Evolutionary conservation across 768 basidiomycete species (phyloP), one percentile per base, ranked within the genome.

Genomic region (Boletus vermiculosoides): DNA sequence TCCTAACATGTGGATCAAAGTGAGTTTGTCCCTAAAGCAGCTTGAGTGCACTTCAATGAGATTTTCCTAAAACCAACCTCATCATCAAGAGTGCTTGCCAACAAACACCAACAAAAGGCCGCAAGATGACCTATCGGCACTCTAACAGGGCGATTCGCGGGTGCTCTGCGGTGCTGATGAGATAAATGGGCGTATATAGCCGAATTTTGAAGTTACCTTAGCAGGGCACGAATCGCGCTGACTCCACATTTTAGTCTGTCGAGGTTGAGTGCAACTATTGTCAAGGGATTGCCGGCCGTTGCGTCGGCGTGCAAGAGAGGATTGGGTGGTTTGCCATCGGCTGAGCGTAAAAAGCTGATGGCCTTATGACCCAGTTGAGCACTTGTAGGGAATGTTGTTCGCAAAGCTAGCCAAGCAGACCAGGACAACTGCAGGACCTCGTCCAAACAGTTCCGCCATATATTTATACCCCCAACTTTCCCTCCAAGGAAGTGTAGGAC

Each of bases 391-490:
- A 83, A 90, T 15, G 88, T 87, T 13, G 83, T 81, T 56, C 88
- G 76, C 48, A 93, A 57, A 7, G 77, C 70, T 28, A 73, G 58
- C 66, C 90, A 82, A 3, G 87, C 80, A 56, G 75, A 77, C 83
- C 83, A 86, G n/a, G 82, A 84, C 64, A 86, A 84, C 0, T 73
- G 74, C 48, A 93, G 57, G 2, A 85, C 84, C 30, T 87, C 87
- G 48, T 92, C 88, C 25, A 92, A 56, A 16, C 83, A 84, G 63
- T 87, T 90, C 60, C 86, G 80, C 92, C 92, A 94, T 6, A 87
- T 63, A 50, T 76, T 81, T 12, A 83, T 77, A 16, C 85, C 84
- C 25, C 86, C 88, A 10, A 90, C 84, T 71, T 92, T 94, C 9
- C 92, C 92, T 22, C 90, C 90, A 0, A 88, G 85, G 30, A 82